phyloP scores from a whole-genome alignment of 176 grass and related monocot genomes.

The Ensete ventricosum region DNA sequence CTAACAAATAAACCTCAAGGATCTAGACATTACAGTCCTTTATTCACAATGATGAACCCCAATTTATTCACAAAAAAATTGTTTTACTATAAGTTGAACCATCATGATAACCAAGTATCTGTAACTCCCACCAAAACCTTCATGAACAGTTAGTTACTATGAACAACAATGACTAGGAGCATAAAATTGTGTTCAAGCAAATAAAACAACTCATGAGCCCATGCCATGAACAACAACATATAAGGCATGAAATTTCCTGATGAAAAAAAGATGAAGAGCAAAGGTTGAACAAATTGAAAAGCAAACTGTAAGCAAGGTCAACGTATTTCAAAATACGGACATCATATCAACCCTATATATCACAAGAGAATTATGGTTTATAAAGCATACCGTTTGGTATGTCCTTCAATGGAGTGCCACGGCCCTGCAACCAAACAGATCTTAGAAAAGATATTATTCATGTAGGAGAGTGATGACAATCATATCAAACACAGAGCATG shows the following conservation, averaged over 20 bases:
- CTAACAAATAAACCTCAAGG: too few species aligned
- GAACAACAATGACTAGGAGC: neutral
- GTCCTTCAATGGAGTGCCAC: conserved; percentile 25
- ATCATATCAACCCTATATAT: neutral
- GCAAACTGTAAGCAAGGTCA: neutral
- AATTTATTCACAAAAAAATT: too few species aligned
- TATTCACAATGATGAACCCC: too few species aligned
- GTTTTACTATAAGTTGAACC: too few species aligned
- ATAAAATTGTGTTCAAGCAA: neutral
- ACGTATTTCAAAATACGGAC: neutral
- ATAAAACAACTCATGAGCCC: neutral
- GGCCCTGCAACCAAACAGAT: conserved; percentile 9
- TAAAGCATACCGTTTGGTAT: conserved; percentile 24
- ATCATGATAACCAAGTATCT: too few species aligned
- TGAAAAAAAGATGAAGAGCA: neutral
- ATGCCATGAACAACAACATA: neutral
- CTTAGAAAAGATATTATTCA: neutral
- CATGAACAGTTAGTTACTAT: neutral
- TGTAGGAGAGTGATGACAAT: neutral
- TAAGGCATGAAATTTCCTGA: neutral
- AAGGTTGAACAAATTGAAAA: neutral
- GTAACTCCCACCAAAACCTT: neutral
- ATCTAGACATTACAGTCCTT: too few species aligned
- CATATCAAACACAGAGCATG: neutral
- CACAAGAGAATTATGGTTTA: neutral